These are phyloP conservation scores for Paspalum notatum DNA, from an alignment of 176 grass and related monocot species.

Conservation along the genomic window DNA sequence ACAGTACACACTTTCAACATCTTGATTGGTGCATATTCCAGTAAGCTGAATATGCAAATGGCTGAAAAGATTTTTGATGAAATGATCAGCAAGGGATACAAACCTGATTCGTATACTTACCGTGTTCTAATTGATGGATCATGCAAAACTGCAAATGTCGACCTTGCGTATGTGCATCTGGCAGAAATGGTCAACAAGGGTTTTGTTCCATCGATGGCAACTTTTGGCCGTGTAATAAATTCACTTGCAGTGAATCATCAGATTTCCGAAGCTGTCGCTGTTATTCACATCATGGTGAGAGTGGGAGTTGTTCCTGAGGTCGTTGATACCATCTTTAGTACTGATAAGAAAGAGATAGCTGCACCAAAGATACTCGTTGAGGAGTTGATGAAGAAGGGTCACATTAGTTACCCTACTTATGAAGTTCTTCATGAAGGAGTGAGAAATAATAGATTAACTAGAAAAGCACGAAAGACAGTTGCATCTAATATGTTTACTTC, in stretches of 20 bases:
- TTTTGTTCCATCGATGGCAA: constrained; percentile 73
- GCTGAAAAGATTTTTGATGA: constrained; percentile 73
- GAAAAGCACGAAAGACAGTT: constrained; percentile 39
- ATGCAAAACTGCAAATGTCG: constrained; percentile 72
- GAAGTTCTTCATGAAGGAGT: constrained; percentile 91
- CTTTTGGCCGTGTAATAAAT: constrained; percentile 83
- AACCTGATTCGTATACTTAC: constrained; percentile 75
- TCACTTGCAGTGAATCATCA: constrained; percentile 53
- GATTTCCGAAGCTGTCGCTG: constrained; percentile 60
- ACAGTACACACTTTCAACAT: constrained; percentile 88
- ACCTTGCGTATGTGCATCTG: constrained; percentile 62
- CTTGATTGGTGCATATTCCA: constrained; percentile 73
- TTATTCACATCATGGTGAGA: constrained; percentile 79
- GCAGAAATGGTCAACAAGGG: constrained; percentile 68
- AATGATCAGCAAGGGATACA: constrained; percentile 68
- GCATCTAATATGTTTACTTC: constrained; percentile 28
- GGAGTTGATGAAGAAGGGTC: constrained; percentile 77
- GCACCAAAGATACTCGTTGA: constrained; percentile 97
- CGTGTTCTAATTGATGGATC: constrained; percentile 79
- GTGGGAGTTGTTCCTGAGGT: constrained; percentile 71
- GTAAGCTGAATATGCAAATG: constrained; percentile 80
- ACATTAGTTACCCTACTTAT: constrained; percentile 86
- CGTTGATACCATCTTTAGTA: constrained; percentile 77
- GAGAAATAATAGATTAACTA: constrained; percentile 73
- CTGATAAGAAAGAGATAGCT: constrained; percentile 91